phyloP scores from a whole-genome alignment of 805 yeast species.

The Komagataella phaffii region DNA sequence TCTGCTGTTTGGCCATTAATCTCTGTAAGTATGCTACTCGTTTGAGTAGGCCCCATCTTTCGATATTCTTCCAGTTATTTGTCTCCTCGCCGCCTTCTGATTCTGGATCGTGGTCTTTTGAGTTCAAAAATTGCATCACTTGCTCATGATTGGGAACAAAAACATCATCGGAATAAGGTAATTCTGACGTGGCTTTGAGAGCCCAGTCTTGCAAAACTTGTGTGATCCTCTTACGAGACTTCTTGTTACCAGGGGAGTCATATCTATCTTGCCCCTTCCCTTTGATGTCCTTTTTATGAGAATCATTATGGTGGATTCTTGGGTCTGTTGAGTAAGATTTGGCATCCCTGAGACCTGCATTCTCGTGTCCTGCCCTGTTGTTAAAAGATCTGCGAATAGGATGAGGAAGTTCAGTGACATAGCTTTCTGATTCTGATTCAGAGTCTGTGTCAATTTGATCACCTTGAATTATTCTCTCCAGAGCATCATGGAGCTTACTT shows the following conservation, averaged over 20 bases:
- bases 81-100: constrained; percentile 22
- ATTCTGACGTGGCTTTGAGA: constrained; percentile 5
- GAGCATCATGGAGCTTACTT: neutral
- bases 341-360: constrained; percentile 70
- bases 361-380: constrained; percentile 80
- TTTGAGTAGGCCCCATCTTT: constrained; percentile 62
- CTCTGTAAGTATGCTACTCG: constrained; percentile 59
- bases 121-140: constrained; percentile 40
- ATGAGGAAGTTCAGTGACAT: constrained; percentile 14
- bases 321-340: constrained; percentile 75
- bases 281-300: constrained; percentile 58
- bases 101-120: constrained; percentile 21
- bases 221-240: constrained; percentile 40
- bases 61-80: constrained; percentile 27
- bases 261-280: constrained; percentile 66
- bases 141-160: constrained; percentile 47
- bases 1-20: constrained; percentile 37
- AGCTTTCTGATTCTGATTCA: constrained; percentile 14
- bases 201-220: constrained; percentile 36
- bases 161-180: constrained; percentile 18
- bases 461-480: neutral
- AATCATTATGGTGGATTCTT: constrained; percentile 54
- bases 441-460: constrained; percentile 3
- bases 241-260: constrained; percentile 28
- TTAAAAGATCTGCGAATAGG: constrained; percentile 46